Conservation (phyloP, 495 filamentous ascomycete genomes). For the Xylaria sp. region DNA sequence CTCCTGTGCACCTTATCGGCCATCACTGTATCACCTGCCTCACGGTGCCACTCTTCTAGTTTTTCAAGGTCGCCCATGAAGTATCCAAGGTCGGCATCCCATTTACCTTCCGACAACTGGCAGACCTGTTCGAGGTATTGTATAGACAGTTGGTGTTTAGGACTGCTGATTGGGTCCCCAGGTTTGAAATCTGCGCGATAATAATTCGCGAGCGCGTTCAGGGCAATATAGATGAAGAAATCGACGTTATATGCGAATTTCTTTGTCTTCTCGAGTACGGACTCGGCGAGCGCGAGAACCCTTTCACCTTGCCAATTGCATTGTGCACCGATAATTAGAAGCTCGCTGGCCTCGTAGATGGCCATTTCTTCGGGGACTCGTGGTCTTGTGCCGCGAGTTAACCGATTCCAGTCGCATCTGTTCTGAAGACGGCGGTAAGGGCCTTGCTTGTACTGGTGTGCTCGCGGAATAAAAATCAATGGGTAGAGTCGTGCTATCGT, state of each 20-base stretch:
- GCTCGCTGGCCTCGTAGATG: constrained; percentile 39
- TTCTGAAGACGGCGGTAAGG: constrained; percentile 41
- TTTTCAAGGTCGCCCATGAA: constrained; percentile 40
- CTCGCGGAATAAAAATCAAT: constrained; percentile 40
- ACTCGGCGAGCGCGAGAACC: constrained; percentile 38
- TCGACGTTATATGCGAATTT: constrained; percentile 39
- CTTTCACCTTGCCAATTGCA: constrained; percentile 37
- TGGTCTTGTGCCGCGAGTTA: constrained; percentile 37
- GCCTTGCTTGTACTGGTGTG: constrained; percentile 36
- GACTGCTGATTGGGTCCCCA: constrained; percentile 23
- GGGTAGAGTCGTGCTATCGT: constrained; percentile 40
- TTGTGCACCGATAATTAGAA: constrained; percentile 38
- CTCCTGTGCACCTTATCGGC: constrained; percentile 34
- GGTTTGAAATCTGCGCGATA: constrained; percentile 34
- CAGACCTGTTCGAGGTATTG: constrained; percentile 38
- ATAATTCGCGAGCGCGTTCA: constrained; percentile 39
- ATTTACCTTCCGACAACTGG: constrained; percentile 36
- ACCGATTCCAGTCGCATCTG: constrained; percentile 35
- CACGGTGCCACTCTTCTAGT: constrained; percentile 39
- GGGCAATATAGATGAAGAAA: constrained; percentile 40
- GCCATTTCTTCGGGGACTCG: constrained; percentile 38
- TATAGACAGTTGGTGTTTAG: constrained; percentile 35
- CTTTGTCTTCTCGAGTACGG: constrained; percentile 39
- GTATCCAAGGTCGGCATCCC: constrained; percentile 43
- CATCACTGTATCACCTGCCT: constrained; percentile 33